Conservation (phyloP, 306 rosid species). For the Gillenia trifoliata region DNA sequence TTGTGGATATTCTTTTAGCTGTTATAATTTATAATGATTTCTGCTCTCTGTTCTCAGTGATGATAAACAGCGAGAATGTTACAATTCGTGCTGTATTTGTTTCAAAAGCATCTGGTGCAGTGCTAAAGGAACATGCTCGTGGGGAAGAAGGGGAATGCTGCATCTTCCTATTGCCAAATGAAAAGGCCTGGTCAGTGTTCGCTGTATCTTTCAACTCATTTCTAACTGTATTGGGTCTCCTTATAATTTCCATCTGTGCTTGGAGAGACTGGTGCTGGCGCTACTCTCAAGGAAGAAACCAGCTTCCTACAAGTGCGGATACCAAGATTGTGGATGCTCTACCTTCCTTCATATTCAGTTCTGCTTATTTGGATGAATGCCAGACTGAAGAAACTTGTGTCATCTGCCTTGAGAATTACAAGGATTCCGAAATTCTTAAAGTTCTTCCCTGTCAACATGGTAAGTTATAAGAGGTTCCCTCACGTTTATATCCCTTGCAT, state of each 20-base stretch:
- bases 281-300: conserved; percentile 16
- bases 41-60: conserved; percentile 24
- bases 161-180: conserved; percentile 20
- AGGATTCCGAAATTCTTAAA: conserved; percentile 35
- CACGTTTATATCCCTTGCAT: background rate
- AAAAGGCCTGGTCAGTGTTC: conserved; percentile 34
- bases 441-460: conserved; percentile 41
- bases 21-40: background rate
- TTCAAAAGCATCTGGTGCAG: conserved; percentile 28
- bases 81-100: conserved; percentile 31
- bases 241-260: conserved; percentile 19
- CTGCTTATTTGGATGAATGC: conserved; percentile 5
- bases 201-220: conserved; percentile 34
- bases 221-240: conserved; percentile 23
- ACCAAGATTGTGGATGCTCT: conserved; percentile 31
- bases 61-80: conserved; percentile 15
- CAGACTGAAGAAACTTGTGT: conserved; percentile 38
- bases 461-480: conserved; percentile 3
- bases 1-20: background rate
- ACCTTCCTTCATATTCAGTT: conserved; percentile 25
- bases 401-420: conserved; percentile 44
- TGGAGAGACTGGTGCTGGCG: conserved; percentile 24
- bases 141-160: conserved; percentile 30
- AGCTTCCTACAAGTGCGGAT: conserved; percentile 23
- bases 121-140: conserved; percentile 18